Base-by-base conservation (phyloP, 805 yeast genomes). In the Wickerhamomyces sydowiorum region DNA sequence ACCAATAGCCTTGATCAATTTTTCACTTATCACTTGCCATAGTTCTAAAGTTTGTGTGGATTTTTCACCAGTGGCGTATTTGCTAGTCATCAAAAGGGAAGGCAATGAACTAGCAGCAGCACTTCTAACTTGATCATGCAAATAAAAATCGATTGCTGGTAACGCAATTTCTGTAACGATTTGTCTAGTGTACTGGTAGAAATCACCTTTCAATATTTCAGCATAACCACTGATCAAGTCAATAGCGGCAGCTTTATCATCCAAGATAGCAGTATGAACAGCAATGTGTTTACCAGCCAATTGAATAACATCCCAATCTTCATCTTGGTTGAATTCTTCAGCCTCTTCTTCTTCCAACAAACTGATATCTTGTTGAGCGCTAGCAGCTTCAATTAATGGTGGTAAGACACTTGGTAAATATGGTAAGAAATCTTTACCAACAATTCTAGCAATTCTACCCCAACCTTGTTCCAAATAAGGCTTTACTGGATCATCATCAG, bases 281-380 rank as follows among this genome's bases (percentile, higher is more conserved):
- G 97, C 98, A 55, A 93, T 79, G 56, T 87, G 90, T 62, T 88
- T 90, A 41, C 98, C 99, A 24, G 87, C 80, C 36, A 90, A 69
- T 52, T 88, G 88, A 41, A 93, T 81, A 36, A 93, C 93, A 57
- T 93, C 98, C 93, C 96, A 93, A 47, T 89, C 96, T 41, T 89
- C 95, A 53, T 87, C 86, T 56, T 80, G 82, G 52, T 80, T 84
- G 49, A 78, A 78, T 50, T 86, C 86, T 38, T 86, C 93, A 43
- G 95, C 95, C 45, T 83, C 90, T 50, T 90, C 96, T 45, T 78
- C 83, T 53, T 91, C 98, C 40, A 93, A 76, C 36, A 93, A 67
- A 32, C 91, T 82, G 43, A 91, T 80, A 60, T 89, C 96, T 55
- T 91, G 96, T 18, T 88, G 76, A 12, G 93, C 90, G 57, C 81